Evolutionary conservation across 2,329 filamentous ascomycete species (phyloP).

Genomic region (Colletotrichum sidae): DNA sequence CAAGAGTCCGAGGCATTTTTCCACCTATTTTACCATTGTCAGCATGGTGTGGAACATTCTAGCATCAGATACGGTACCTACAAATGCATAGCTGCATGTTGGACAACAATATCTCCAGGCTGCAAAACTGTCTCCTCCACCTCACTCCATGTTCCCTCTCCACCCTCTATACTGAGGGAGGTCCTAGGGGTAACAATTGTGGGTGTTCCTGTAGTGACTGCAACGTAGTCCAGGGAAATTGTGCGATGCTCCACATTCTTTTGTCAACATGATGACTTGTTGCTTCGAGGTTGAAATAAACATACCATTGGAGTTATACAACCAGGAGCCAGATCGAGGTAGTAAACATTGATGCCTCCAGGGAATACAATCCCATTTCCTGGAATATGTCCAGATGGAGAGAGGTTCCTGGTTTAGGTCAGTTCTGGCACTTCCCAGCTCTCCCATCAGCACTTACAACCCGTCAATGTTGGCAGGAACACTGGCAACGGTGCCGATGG

Average conservation of each 20-base stretch:
- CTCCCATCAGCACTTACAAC: background rate
- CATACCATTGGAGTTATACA: slow-evolving; percentile 16
- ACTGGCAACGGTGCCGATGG: slow-evolving; percentile 49
- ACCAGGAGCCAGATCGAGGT: slow-evolving; percentile 15
- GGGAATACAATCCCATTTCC: slow-evolving; percentile 19
- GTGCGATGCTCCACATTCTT: slow-evolving; percentile 14
- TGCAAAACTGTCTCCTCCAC: slow-evolving; percentile 4
- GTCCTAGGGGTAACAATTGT: slow-evolving; percentile 12
- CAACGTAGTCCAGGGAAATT: slow-evolving; percentile 12
- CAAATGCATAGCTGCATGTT: slow-evolving; percentile 18
- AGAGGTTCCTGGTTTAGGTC: background rate
- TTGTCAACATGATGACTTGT: background rate
- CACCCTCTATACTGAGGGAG: slow-evolving; percentile 2
- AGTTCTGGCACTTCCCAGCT: background rate
- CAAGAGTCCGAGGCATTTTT: background rate
- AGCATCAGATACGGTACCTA: background rate
- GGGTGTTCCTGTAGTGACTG: slow-evolving; percentile 6
- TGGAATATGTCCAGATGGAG: background rate
- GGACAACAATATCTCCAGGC: slow-evolving; percentile 21
- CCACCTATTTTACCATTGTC: background rate
- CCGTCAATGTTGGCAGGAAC: slow-evolving; percentile 14
- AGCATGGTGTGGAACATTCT: background rate
- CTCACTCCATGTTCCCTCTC: slow-evolving; percentile 6
- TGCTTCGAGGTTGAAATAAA: background rate
- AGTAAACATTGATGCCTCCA: slow-evolving; percentile 21